phyloP scores from a whole-genome alignment of 805 yeast species.

The Myxozyma geophila region DNA sequence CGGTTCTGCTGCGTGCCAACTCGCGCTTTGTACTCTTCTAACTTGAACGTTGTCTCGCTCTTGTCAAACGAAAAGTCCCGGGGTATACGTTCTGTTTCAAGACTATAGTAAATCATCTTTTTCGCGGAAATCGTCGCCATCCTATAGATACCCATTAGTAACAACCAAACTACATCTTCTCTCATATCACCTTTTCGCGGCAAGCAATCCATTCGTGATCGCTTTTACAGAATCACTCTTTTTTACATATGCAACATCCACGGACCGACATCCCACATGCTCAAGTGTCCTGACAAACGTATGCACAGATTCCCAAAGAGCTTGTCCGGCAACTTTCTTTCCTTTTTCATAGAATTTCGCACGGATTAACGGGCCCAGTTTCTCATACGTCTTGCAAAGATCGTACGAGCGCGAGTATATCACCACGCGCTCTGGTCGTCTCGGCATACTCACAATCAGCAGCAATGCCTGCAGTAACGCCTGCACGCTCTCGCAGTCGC shows the following conservation, averaged over 20 bases:
- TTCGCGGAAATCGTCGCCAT: conserved; percentile 24
- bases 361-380: conserved; percentile 6
- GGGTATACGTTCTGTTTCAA: conserved; percentile 14
- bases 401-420: conserved; percentile 19
- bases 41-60: neutral
- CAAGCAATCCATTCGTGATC: neutral
- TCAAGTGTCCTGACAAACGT: neutral
- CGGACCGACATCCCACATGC: neutral
- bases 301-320: conserved; percentile 7
- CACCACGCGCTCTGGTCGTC: conserved; percentile 4
- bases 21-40: neutral
- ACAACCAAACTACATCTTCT: neutral
- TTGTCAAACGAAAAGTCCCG: neutral
- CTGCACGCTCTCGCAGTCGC: neutral
- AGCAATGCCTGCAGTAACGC: conserved; percentile 16
- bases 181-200: conserved; percentile 18
- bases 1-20: neutral
- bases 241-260: conserved; percentile 12
- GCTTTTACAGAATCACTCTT: neutral
- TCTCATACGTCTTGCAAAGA: conserved; percentile 3
- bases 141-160: neutral
- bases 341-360: neutral
- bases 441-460: conserved; percentile 1
- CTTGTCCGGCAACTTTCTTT: neutral
- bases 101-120: conserved; percentile 11